Percentiles rank a stretch among this genome's conserved stretches.
Conservation (phyloP, 2,329 filamentous ascomycete species). For the Ceratocystis huliohia region DNA sequence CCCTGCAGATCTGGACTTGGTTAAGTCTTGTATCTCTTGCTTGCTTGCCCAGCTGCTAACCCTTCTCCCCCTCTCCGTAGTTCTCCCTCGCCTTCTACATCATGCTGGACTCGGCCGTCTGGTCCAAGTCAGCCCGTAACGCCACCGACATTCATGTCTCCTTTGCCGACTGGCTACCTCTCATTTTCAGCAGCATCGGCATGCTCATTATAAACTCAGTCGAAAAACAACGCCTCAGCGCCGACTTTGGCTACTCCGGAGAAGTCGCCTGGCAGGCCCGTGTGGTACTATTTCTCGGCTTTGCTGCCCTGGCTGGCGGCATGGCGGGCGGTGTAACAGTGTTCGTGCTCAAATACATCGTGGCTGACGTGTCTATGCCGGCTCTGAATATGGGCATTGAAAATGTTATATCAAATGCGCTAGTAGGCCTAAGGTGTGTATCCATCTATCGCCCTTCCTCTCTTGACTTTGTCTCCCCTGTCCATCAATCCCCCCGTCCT, state of each 20-base stretch:
- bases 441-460: conserved; percentile 3
- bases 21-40: neutral
- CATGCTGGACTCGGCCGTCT: conserved; percentile 54
- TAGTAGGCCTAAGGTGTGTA: conserved; percentile 47
- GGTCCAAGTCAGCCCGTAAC: conserved; percentile 50
- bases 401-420: conserved; percentile 52
- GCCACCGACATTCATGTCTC: conserved; percentile 48
- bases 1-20: neutral
- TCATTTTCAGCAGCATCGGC: conserved; percentile 53
- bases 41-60: neutral
- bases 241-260: conserved; percentile 51
- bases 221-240: conserved; percentile 51
- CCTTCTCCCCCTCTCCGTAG: conserved; percentile 28
- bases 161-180: conserved; percentile 57
- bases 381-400: conserved; percentile 52
- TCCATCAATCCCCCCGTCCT: too few species aligned
- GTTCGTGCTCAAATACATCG: conserved; percentile 52
- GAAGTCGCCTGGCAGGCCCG: conserved; percentile 56
- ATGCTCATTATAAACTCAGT: conserved; percentile 62
- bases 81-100: conserved; percentile 58
- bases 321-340: conserved; percentile 59
- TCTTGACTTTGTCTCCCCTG: neutral
- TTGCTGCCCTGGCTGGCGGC: conserved; percentile 51
- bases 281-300: conserved; percentile 54
- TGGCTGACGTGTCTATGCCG: conserved; percentile 44